Evolutionary conservation across 2,329 filamentous ascomycete species (phyloP), one percentile per base, ranked within the genome.

Genomic region (Clonostachys rosea): DNA sequence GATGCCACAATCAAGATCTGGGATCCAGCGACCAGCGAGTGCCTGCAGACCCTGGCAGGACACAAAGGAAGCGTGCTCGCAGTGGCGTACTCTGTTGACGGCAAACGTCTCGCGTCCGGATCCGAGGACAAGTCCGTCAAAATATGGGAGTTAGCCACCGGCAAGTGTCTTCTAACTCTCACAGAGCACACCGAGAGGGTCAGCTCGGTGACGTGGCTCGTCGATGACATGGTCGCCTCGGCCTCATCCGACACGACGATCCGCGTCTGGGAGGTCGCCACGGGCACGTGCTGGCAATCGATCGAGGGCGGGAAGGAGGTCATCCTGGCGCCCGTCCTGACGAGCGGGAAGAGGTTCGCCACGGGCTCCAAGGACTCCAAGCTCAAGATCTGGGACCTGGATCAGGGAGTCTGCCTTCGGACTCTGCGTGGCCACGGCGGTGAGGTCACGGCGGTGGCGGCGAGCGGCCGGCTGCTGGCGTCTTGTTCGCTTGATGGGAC

Each of bases 141-240:
- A 10, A 78, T 97, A 16, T 99, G 94, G 92, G 90, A 96, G 62
- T 87, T 91, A 2, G 80, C 79, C 6, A 87, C 87, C 1, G 90
- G 89, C 36, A 82, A 83, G 52, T 96, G 90, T 58, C 76, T 96
- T 34, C 87, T 90, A 51, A 96, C 90, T 33, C 95, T 96, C 73
- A 99, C 97, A 62, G 94, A 94, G 0, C 94, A 99, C 60, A 81
- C 99, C 18, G 94, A 99, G 65, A 94, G 94, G 34, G 86, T 99
- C 17, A 99, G 94, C 12, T 43, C 42, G 13, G 18, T 43, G 24
- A 33, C 30, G 94, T 87, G 89, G 6, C 76, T 99, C 4, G 89
- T 88, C 0, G 92, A 89, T 4, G 92, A 97, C 66, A 91, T 87
- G 2, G 71, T 97, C 7, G 45, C 43, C 30, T 54, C 53, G 5